These are phyloP conservation scores for Mycena latifolia DNA, from an alignment of 768 basidiomycete species.

Conservation along the genomic window DNA sequence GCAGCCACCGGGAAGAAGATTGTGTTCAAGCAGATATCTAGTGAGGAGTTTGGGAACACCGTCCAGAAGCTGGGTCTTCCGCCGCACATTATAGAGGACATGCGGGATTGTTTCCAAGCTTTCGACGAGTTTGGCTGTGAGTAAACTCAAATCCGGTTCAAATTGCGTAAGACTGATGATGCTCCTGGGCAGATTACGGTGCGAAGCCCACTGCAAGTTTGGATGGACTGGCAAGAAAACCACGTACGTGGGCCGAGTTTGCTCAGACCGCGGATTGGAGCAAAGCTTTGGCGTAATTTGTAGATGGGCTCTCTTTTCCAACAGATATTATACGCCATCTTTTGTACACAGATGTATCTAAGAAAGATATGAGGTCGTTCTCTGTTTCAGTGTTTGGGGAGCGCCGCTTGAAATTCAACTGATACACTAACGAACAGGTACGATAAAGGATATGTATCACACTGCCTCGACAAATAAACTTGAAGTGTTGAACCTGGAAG, in stretches of 20 bases:
- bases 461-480: too few species aligned
- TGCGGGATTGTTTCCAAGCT: background rate
- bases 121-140: slow-evolving; percentile 22
- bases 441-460: too few species aligned
- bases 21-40: background rate
- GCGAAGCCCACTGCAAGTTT: background rate
- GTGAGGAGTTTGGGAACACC: background rate
- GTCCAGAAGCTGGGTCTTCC: background rate
- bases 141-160: background rate
- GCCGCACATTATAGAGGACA: background rate
- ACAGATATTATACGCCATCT: too few species aligned
- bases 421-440: too few species aligned
- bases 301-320: too few species aligned
- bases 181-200: background rate
- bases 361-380: too few species aligned
- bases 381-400: too few species aligned
- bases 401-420: too few species aligned
- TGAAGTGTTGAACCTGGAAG: too few species aligned
- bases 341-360: too few species aligned
- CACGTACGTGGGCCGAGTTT: too few species aligned
- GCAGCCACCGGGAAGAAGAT: slow-evolving; percentile 18
- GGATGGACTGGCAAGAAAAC: background rate
- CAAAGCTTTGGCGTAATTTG: too few species aligned
- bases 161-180: background rate
- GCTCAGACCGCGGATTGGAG: slow-evolving; percentile 16